Conservation (phyloP, 495 filamentous ascomycete genomes). For the Tuber brumale region DNA sequence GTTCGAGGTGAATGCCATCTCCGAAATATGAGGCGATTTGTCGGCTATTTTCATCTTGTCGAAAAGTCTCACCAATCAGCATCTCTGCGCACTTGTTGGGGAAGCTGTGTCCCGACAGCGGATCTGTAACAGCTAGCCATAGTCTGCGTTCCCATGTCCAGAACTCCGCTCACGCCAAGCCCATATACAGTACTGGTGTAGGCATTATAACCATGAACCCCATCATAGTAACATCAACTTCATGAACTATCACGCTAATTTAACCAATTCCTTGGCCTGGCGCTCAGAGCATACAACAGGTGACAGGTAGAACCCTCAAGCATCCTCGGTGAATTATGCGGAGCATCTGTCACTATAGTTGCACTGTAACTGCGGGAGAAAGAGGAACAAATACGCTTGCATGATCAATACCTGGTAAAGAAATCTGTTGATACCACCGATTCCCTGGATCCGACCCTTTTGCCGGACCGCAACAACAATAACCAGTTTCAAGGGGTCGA, state of each 20-base stretch:
- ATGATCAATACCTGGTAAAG: constrained; percentile 26
- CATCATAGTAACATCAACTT: constrained; percentile 1
- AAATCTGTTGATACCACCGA: constrained; percentile 27
- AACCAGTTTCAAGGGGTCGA: constrained; percentile 12
- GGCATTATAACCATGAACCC: background rate
- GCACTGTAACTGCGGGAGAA: constrained; percentile 10
- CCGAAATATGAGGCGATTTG: background rate
- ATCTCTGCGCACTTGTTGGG: background rate
- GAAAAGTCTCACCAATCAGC: background rate
- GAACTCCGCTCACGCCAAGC: constrained; percentile 1
- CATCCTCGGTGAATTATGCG: background rate
- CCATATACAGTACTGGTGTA: background rate
- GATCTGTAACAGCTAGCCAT: constrained; percentile 21
- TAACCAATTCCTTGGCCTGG: background rate
- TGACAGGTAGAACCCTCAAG: background rate
- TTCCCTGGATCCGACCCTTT: constrained; percentile 27
- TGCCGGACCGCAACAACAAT: constrained; percentile 31
- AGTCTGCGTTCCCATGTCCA: constrained; percentile 9
- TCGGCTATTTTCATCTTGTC: background rate
- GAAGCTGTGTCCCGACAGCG: constrained; percentile 14
- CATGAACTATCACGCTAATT: constrained; percentile 24
- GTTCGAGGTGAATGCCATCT: background rate
- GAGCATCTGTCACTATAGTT: background rate
- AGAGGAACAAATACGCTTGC: constrained; percentile 24
- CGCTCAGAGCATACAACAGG: constrained; percentile 19